phyloP scores from a whole-genome alignment of 2,329 filamentous ascomycete species.

The Arthrobotrys sinensis region DNA sequence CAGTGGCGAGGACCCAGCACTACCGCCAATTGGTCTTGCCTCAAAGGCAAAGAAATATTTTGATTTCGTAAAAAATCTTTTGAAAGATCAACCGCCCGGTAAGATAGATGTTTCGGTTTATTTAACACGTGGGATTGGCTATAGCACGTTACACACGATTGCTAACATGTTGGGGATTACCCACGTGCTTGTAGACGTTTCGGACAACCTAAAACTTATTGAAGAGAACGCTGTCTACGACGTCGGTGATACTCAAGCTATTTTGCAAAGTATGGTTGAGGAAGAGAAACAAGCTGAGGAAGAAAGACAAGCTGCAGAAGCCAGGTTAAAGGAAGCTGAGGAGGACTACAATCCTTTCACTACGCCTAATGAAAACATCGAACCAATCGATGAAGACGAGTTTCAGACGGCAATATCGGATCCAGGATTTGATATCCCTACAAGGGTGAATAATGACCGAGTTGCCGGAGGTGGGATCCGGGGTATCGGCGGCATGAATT shows the following conservation, averaged over 20 bases:
- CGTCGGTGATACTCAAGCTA: not conserved
- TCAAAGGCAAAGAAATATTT: conserved; percentile 15
- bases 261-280: not conserved
- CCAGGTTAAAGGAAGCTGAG: not conserved
- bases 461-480: not conserved
- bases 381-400: not conserved
- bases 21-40: not conserved
- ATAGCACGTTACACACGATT: too few relatives aligned
- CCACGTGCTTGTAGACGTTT: not conserved
- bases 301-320: not conserved
- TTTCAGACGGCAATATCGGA: not conserved
- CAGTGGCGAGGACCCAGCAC: not conserved
- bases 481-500: not conserved
- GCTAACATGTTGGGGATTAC: not conserved
- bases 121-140: too few relatives aligned
- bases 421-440: not conserved
- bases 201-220: not conserved
- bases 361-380: not conserved
- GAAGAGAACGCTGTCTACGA: not conserved
- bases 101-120: not conserved
- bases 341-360: not conserved
- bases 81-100: conserved; percentile 21
- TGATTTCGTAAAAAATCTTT: conserved; percentile 9
- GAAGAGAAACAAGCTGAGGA: not conserved
- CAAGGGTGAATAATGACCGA: not conserved